Evolutionary conservation across 129 eudicot genomes (phyloP).

Genomic region (Cynara cardunculus): DNA sequence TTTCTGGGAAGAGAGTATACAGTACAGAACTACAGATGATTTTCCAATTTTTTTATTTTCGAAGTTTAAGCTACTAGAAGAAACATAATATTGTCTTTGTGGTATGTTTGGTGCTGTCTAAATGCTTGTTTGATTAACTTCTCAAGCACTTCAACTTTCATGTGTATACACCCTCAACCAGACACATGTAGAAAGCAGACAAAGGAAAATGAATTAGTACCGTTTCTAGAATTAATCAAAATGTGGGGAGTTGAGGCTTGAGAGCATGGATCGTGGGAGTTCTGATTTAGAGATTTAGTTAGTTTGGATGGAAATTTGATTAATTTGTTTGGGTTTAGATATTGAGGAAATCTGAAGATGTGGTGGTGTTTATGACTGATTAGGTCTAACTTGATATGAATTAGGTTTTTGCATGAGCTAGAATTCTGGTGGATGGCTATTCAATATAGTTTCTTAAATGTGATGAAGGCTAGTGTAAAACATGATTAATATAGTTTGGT

Average conservation of each 20-base stretch:
- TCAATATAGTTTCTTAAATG: too few relatives aligned
- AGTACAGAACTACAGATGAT: too few relatives aligned
- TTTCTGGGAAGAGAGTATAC: background rate
- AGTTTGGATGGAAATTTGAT: too few relatives aligned
- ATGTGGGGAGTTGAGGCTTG: background rate
- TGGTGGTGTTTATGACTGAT: background rate
- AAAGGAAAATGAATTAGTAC: background rate
- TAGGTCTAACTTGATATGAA: background rate
- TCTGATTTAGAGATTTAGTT: background rate
- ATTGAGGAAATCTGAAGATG: background rate
- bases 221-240: too few relatives aligned
- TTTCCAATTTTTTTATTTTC: too few relatives aligned
- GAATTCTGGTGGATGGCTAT: background rate
- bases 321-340: too few relatives aligned
- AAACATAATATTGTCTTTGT: background rate
- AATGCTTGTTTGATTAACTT: background rate
- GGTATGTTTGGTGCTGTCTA: background rate
- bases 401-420: background rate
- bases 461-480: background rate
- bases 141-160: background rate
- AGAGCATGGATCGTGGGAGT: background rate
- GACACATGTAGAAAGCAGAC: background rate
- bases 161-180: background rate
- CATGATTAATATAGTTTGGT: background rate
- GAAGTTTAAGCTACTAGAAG: background rate